Conservation (phyloP, 371 early-diverging fungal genomes). For the Mortierella sp. region DNA sequence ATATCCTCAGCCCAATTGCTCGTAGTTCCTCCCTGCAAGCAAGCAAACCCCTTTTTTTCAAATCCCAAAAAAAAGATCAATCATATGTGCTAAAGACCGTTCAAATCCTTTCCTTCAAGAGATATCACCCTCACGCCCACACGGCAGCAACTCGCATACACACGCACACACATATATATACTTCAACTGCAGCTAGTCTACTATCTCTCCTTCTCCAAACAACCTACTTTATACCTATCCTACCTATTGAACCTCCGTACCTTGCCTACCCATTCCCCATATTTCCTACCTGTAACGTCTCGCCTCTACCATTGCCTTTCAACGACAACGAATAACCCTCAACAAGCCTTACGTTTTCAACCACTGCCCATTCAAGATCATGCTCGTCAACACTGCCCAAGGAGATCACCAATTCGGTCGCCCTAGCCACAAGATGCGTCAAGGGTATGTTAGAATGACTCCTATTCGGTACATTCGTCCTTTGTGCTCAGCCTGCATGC, state of each 20-base stretch:
- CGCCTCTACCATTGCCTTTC: background rate
- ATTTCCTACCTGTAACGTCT: background rate
- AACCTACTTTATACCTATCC: too few species aligned
- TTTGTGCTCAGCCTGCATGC: background rate
- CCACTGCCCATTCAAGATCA: background rate
- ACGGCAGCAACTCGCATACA: slow-evolving; percentile 35
- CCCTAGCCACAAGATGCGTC: slow-evolving; percentile 29
- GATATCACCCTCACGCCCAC: slow-evolving; percentile 45
- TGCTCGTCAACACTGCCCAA: slow-evolving; percentile 43
- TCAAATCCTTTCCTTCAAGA: background rate
- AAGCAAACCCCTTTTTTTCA: background rate
- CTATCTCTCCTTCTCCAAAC: background rate
- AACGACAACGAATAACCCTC: background rate
- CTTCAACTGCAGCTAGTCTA: background rate
- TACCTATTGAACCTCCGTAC: background rate
- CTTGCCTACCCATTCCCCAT: background rate
- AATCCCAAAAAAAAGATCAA: too few species aligned
- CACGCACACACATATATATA: background rate
- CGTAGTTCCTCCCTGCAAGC: slow-evolving; percentile 38
- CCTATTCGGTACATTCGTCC: background rate
- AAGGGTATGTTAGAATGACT: slow-evolving; percentile 29
- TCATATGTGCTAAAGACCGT: slow-evolving; percentile 4
- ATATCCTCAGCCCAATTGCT: background rate
- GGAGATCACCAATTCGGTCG: slow-evolving; percentile 23
- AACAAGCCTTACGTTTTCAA: background rate